Evolutionary conservation across 108 stramenopile genomes (phyloP), one percentile per base, ranked within the genome.

Genomic region (Nitzschia sp.): DNA sequence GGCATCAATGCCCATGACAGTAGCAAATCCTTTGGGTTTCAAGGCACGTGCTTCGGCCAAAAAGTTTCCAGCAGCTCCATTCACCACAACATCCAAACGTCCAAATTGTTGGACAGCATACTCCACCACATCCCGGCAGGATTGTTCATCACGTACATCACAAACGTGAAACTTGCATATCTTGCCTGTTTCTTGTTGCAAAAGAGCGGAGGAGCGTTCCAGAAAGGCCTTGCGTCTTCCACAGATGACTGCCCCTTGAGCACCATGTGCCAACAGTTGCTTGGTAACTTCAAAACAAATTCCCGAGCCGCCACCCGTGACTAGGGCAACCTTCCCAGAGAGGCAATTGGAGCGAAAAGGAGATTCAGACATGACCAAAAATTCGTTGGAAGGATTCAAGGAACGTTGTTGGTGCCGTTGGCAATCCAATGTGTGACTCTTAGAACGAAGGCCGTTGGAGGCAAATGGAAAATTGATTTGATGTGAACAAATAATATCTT

Each of bases 11-110:
- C 93, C 93, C 90, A 97, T 88, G 2, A 97, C 96, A 37, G 96
- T 97, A 26, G 84, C 80, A 75, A 88, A 90, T 39, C 91, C 95
- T 75, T 95, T 95, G n/a, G 94, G 92, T 37, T 64, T 80, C 39
- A 97, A 73, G 50, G 76, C 78, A 53, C 86, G 72, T 5, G 93
- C 96, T 54, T 87, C 82, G 2, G 92, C 85, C 14, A 97, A 73
- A 73, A 97, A 97, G 67, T 97, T 97, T 38, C 96, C 96, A 0
- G 96, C 96, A 1, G 96, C 96, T 17, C 87, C 90, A 69, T 95
- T 92, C 15, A 95, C 77, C 37, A 95, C 60, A 66, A 95, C 88
- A 78, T 88, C 89, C n/a, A 92, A 64, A 50, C 74, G 65, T 14
- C 90, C 90, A 77, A 77, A 90, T 25, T 78, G 53, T 22, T 73